These are phyloP conservation scores for Phytopythium vexans DNA, from an alignment of 352 stramenopile species.

Conservation along the genomic window DNA sequence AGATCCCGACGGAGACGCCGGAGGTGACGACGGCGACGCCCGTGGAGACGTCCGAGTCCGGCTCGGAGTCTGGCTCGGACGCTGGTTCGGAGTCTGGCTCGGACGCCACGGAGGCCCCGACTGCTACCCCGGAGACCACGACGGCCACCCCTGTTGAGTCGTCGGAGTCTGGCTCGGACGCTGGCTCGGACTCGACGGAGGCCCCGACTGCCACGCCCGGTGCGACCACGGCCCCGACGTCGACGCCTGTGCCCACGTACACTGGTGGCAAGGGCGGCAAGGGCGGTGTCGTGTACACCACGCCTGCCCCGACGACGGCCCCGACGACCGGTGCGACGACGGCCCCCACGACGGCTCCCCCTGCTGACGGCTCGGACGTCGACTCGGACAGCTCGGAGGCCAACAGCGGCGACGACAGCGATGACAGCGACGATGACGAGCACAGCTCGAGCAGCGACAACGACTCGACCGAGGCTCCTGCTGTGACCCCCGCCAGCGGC, in stretches of 20 bases:
- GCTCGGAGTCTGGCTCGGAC: background rate
- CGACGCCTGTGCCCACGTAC: background rate
- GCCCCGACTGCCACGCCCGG: no score
- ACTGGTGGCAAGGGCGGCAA: slow-evolving; percentile 1
- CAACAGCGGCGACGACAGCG: slow-evolving; percentile 4
- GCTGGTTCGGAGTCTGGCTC: slow-evolving; percentile 2
- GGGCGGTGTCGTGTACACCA: slow-evolving; percentile 1
- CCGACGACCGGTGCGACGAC: background rate
- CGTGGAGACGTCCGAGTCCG: slow-evolving; percentile 1
- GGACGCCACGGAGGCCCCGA: background rate
- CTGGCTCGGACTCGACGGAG: no score
- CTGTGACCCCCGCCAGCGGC: background rate
- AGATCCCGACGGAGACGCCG: background rate
- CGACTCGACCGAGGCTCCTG: background rate
- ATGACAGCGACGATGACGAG: slow-evolving; percentile 1
- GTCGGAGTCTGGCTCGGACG: background rate
- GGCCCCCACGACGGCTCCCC: background rate
- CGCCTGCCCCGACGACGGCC: background rate
- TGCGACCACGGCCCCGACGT: no score
- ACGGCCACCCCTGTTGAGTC: slow-evolving; percentile 3
- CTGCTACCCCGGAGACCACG: background rate
- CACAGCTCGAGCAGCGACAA: background rate
- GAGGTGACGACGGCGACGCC: background rate
- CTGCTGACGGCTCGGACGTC: slow-evolving; percentile 2
- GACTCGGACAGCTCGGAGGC: background rate